Base-by-base conservation (phyloP, 352 stramenopile species). In the Pythium angustatum region DNA sequence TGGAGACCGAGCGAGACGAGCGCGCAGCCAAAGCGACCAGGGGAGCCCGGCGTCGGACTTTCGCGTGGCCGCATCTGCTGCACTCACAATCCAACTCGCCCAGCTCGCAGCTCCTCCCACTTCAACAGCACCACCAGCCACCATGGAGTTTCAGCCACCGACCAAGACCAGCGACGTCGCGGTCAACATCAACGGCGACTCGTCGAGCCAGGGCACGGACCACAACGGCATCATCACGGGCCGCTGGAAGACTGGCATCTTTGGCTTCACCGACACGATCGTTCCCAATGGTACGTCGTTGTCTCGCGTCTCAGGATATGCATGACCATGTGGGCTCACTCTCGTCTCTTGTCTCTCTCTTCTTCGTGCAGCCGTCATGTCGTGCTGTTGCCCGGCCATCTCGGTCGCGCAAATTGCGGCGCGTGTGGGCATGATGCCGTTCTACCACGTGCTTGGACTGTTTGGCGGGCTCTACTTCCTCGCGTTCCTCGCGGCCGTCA, bases 201-300 rank as follows among this genome's bases (percentile, higher is more conserved):
- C 68, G 52, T 53, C 58, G 40, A 57, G 50, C 36, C 62, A 79
- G 12, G 81, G 80, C 26, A 71, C 76, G 43, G 84, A 91, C 70
- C 74, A 84, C 26, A 91, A 91, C 59, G 84, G 80, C 11, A 75
- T 93, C 55, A 67, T 88, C 38, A 83, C 79, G n/a, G 81, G 84
- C 27, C 77, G 77, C 67, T 92, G 83, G 83, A 92, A 92, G 66
- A 85, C 78, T 12, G 77, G 78, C 33, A 66, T 92, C 58, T 92
- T 88, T 45, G 80, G 75, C 64, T 92, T 76, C 69, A 84, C 69
- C 22, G 78, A 88, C 60, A 80, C 79, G 9, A 59, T 90, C 45
- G 70, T 92, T 1, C 83, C 83, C 10, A 92, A 92, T 74, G 83
- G 81, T 90, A 65, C 41, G 73, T 48, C 8, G n/a, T n/a, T n/a